phyloP scores from a whole-genome alignment of 2,329 filamentous ascomycete genomes.

The Dothideomycetidae sp. region DNA sequence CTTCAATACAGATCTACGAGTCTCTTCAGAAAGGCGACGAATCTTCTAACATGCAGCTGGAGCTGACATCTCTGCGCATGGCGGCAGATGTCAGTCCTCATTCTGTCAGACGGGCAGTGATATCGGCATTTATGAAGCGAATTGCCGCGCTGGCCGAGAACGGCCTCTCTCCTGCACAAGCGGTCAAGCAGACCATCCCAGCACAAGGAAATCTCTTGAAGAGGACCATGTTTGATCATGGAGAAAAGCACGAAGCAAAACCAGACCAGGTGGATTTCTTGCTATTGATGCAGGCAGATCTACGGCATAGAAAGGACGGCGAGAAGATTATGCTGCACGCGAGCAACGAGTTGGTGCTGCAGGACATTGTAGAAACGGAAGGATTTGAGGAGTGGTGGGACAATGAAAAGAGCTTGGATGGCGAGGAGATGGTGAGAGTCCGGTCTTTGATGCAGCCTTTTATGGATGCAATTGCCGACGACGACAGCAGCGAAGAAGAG shows the following conservation, averaged over 20 bases:
- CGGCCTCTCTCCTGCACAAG: slow-evolving; percentile 24
- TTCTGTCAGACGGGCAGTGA: slow-evolving; percentile 75
- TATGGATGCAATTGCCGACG: slow-evolving; percentile 64
- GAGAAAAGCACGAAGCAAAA: slow-evolving; percentile 30
- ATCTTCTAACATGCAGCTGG: slow-evolving; percentile 77
- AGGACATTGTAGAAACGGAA: slow-evolving; percentile 79
- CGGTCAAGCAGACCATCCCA: slow-evolving; percentile 28
- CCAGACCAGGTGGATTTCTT: slow-evolving; percentile 75
- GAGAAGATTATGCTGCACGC: slow-evolving; percentile 59
- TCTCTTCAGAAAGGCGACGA: slow-evolving; percentile 58
- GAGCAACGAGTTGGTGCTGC: slow-evolving; percentile 70
- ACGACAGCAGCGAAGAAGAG: slow-evolving; percentile 56
- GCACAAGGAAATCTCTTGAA: slow-evolving; percentile 47
- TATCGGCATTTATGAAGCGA: slow-evolving; percentile 69
- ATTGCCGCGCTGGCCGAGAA: slow-evolving; percentile 54
- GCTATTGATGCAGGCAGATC: slow-evolving; percentile 65
- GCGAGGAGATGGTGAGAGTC: slow-evolving; percentile 54
- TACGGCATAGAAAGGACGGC: slow-evolving; percentile 49
- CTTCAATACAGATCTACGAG: slow-evolving; percentile 73
- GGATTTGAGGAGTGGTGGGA: slow-evolving; percentile 82
- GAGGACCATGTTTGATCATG: slow-evolving; percentile 44
- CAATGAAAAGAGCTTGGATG: slow-evolving; percentile 53
- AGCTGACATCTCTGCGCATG: slow-evolving; percentile 87
- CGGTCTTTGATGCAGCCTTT: slow-evolving; percentile 62
- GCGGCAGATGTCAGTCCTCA: slow-evolving; percentile 79